These are phyloP conservation scores for Trypanosoma rangeli DNA, from an alignment of 208 protist genomes.

Conservation along the genomic window DNA sequence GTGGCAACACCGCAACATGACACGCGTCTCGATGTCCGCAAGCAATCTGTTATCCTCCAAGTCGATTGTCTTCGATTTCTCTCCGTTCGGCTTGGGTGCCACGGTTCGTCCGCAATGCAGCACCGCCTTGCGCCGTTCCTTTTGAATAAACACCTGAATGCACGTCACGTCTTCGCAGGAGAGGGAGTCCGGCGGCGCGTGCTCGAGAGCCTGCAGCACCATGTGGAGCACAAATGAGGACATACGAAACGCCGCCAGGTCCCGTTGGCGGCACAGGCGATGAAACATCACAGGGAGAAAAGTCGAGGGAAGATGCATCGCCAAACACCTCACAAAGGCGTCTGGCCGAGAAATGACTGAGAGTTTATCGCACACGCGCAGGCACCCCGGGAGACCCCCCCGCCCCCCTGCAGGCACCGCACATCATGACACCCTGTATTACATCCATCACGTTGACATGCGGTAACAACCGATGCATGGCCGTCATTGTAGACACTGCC, in stretches of 20 bases:
- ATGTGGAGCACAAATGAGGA: conserved; percentile 15
- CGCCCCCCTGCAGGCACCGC: neutral
- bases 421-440: conserved; percentile 12
- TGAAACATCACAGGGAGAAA: conserved; percentile 15
- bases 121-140: conserved; percentile 13
- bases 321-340: conserved; percentile 22
- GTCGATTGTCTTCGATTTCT: neutral
- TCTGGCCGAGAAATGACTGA: neutral
- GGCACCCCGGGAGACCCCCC: neutral
- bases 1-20: neutral
- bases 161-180: conserved; percentile 3
- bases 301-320: conserved; percentile 13
- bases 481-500: conserved; percentile 5
- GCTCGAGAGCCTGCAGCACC: conserved; percentile 20
- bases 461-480: conserved; percentile 27
- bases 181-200: conserved; percentile 3
- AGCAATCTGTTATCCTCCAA: neutral
- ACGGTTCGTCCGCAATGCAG: neutral
- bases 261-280: conserved; percentile 25
- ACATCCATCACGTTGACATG: conserved; percentile 21
- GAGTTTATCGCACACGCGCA: neutral
- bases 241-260: conserved; percentile 26
- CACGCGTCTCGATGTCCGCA: conserved; percentile 19
- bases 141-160: conserved; percentile 19
- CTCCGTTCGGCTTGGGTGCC: neutral